Evolutionary conservation across 805 yeast genomes (phyloP).

Genomic region (Candida nemodendra): DNA sequence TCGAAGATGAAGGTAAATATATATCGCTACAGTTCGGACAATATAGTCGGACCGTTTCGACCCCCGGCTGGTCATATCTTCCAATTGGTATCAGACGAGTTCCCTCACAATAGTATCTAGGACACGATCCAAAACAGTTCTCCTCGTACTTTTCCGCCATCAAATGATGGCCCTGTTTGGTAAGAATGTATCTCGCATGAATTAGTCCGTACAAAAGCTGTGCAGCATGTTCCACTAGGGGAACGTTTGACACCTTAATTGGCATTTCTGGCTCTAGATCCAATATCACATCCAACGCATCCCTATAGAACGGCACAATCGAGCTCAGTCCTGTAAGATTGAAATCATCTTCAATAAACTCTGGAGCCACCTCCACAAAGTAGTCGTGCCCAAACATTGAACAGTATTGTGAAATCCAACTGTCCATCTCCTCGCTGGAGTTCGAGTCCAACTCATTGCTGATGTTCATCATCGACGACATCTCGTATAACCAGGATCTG

Average conservation of each 20-base stretch:
- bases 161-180: constrained; percentile 84
- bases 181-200: constrained; percentile 86
- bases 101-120: constrained; percentile 84
- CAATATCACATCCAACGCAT: constrained; percentile 85
- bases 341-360: constrained; percentile 94
- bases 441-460: constrained; percentile 28
- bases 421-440: constrained; percentile 53
- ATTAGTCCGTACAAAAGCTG: constrained; percentile 90
- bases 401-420: constrained; percentile 84
- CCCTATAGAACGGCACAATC: constrained; percentile 86
- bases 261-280: constrained; percentile 73
- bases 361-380: constrained; percentile 88
- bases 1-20: constrained; percentile 82
- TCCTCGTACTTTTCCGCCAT: constrained; percentile 94
- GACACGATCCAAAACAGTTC: constrained; percentile 88
- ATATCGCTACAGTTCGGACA: constrained; percentile 95
- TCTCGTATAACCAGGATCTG: too few species aligned
- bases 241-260: constrained; percentile 62
- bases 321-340: constrained; percentile 85
- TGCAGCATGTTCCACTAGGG: constrained; percentile 83
- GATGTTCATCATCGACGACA: constrained; percentile 21
- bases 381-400: constrained; percentile 81
- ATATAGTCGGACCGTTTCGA: constrained; percentile 85
- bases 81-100: constrained; percentile 92
- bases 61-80: constrained; percentile 84